These are phyloP conservation scores for Hamamelis virginiana DNA, from an alignment of 164 flowering plant species.

Conservation along the genomic window DNA sequence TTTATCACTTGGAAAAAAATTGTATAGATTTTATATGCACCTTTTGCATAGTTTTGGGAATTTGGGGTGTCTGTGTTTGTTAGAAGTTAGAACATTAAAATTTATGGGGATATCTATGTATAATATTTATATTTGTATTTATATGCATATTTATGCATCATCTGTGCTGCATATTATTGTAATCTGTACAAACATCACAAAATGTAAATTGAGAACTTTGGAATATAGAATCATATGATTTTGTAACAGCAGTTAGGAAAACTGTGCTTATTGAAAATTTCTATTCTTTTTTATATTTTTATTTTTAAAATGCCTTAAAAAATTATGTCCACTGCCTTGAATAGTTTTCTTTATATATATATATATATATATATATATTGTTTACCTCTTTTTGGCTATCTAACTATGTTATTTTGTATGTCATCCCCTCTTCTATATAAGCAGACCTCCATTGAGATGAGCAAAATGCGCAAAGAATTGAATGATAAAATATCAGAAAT, in stretches of 20 bases:
- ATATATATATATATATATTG: too few species aligned
- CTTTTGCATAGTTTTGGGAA: not conserved
- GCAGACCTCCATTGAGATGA: slow-evolving; percentile 58
- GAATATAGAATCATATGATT: not conserved
- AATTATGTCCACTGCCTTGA: not conserved
- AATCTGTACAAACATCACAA: not conserved
- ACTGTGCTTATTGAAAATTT: not conserved
- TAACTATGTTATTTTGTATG: not conserved
- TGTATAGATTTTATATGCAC: not conserved
- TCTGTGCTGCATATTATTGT: not conserved
- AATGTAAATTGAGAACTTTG: not conserved
- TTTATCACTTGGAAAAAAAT: not conserved
- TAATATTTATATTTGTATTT: not conserved
- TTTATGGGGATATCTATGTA: not conserved
- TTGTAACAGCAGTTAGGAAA: not conserved
- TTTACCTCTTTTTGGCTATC: not conserved
- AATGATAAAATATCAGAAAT: slow-evolving; percentile 60
- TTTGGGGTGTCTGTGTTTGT: not conserved
- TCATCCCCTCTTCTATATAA: slow-evolving; percentile 8
- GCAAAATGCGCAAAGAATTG: slow-evolving; percentile 51
- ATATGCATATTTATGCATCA: not conserved
- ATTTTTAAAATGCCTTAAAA: not conserved
- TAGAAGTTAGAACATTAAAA: too few species aligned
- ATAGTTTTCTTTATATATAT: not conserved
- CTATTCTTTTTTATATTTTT: too few species aligned